Evolutionary conservation across 495 filamentous ascomycete genomes (phyloP).

Genomic region (Penicillium parvum): DNA sequence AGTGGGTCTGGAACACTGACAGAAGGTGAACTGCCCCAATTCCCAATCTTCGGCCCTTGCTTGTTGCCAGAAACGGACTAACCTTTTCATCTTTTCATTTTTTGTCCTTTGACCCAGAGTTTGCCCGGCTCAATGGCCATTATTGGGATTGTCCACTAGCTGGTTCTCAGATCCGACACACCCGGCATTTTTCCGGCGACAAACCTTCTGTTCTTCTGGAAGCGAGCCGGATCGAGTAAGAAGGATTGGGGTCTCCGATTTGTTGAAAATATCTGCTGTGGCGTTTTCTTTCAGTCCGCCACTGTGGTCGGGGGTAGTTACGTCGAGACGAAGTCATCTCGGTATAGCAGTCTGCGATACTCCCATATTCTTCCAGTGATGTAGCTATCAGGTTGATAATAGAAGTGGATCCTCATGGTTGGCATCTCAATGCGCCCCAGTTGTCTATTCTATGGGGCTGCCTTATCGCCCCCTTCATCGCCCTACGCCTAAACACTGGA

Average conservation of each 20-base stretch:
- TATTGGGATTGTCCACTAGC: too few species aligned
- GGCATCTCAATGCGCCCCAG: constrained; percentile 10
- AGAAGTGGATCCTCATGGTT: constrained; percentile 14
- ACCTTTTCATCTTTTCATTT: neutral
- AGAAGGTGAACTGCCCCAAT: neutral
- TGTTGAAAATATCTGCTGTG: constrained; percentile 1
- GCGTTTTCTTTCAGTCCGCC: neutral
- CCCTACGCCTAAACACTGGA: too few species aligned
- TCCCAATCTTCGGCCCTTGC: constrained; percentile 3
- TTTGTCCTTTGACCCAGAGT: neutral
- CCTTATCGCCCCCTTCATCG: constrained; percentile 5
- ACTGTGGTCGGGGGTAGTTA: neutral
- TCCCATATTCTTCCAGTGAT: neutral
- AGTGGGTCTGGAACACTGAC: constrained; percentile 10
- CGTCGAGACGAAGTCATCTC: neutral
- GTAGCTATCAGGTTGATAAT: neutral
- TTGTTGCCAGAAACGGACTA: neutral
- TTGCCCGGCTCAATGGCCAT: neutral
- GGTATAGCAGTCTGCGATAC: neutral
- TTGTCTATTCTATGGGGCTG: constrained; percentile 18
- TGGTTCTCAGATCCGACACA: constrained; percentile 1
- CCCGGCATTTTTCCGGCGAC: constrained; percentile 1
- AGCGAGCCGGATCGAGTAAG: neutral
- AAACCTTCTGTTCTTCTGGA: neutral
- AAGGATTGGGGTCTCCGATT: constrained; percentile 1